Conservation (phyloP, 2,329 filamentous ascomycete genomes). For the Phaeosphaeria sp. region DNA sequence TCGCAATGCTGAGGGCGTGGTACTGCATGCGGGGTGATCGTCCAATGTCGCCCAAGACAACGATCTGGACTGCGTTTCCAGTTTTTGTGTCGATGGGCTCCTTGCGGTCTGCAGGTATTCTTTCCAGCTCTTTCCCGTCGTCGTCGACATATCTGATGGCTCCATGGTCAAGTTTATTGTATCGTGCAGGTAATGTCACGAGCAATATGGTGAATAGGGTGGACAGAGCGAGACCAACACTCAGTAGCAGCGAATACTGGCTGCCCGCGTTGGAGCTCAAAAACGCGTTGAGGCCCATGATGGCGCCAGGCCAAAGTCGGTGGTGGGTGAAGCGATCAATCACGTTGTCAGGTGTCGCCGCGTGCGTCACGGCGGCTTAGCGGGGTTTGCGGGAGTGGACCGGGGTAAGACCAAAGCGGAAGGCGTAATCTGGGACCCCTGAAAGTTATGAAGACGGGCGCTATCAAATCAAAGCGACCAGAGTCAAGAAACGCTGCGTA, state of each 20-base stretch:
- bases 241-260: not conserved
- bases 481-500: not conserved
- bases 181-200: slow-evolving; percentile 60
- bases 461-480: slow-evolving; percentile 9
- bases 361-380: slow-evolving; percentile 19
- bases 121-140: slow-evolving; percentile 29
- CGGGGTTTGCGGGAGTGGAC: slow-evolving; percentile 21
- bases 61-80: slow-evolving; percentile 72
- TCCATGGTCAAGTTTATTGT: slow-evolving; percentile 50
- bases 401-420: slow-evolving; percentile 23
- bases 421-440: slow-evolving; percentile 31
- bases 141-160: slow-evolving; percentile 28
- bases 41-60: slow-evolving; percentile 94
- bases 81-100: slow-evolving; percentile 30
- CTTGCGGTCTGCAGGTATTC: slow-evolving; percentile 28
- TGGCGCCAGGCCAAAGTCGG: slow-evolving; percentile 20
- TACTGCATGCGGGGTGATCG: slow-evolving; percentile 98
- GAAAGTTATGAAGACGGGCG: slow-evolving; percentile 20
- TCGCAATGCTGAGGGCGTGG: slow-evolving; percentile 90
- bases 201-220: slow-evolving; percentile 59
- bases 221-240: slow-evolving; percentile 44
- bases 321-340: slow-evolving; percentile 19
- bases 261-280: not conserved
- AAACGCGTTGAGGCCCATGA: not conserved
- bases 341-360: slow-evolving; percentile 16